Evolutionary conservation across 2,329 filamentous ascomycete species (phyloP).

Genomic region (Sporothrix mexicana): DNA sequence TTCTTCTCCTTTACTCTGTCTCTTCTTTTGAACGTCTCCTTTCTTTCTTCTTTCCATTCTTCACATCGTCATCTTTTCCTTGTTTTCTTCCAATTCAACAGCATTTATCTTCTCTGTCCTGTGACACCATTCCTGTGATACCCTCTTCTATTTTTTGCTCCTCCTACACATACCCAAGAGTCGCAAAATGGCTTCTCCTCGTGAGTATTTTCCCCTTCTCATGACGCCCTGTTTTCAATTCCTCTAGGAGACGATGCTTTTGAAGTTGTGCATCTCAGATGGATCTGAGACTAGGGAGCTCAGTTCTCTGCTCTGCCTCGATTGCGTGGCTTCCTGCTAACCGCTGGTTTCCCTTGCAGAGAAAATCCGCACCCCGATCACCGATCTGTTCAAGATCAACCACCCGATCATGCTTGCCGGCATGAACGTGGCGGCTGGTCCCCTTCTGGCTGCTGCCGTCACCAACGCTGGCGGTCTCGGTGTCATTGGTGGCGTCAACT

Average conservation of each 20-base stretch:
- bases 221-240: neutral
- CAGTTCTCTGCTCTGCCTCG: too few species aligned
- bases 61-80: slow-evolving; percentile 1
- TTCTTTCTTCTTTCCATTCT: neutral
- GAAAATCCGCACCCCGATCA: slow-evolving; percentile 87
- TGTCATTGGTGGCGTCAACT: slow-evolving; percentile 93
- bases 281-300: too few species aligned
- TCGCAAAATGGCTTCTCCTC: slow-evolving; percentile 74
- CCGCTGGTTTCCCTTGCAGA: slow-evolving; percentile 56
- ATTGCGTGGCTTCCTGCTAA: neutral
- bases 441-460: slow-evolving; percentile 93
- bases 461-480: slow-evolving; percentile 96
- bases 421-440: slow-evolving; percentile 98
- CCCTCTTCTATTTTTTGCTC: slow-evolving; percentile 20
- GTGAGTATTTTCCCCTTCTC: slow-evolving; percentile 57
- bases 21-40: neutral
- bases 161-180: slow-evolving; percentile 30
- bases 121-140: slow-evolving; percentile 28
- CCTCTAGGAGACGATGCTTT: neutral
- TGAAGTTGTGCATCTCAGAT: neutral
- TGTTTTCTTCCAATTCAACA: neutral
- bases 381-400: slow-evolving; percentile 97
- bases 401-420: slow-evolving; percentile 94
- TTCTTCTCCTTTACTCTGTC: slow-evolving; percentile 9
- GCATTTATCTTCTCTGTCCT: slow-evolving; percentile 18